Evolutionary conservation across 2,329 filamentous ascomycete genomes (phyloP).

Genomic region (Venturia pyrina): DNA sequence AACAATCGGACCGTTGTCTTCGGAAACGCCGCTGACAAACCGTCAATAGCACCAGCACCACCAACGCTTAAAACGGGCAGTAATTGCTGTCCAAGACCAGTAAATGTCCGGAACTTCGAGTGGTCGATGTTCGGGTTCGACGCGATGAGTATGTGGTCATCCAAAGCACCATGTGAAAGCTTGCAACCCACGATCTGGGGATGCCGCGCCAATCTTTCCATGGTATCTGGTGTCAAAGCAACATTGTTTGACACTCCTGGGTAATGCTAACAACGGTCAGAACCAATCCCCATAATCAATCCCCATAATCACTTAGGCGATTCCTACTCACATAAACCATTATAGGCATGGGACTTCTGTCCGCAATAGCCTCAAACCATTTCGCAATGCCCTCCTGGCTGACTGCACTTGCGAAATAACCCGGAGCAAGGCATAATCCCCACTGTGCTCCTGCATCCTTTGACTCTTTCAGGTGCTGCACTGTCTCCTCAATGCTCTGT

Average conservation of each 20-base stretch:
- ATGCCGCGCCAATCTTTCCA: constrained; percentile 48
- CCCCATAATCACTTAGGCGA: too few species aligned
- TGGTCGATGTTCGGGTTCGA: constrained; percentile 50
- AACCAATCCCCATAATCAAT: constrained; percentile 12
- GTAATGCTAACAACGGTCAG: constrained; percentile 47
- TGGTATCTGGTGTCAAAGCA: constrained; percentile 47
- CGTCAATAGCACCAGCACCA: constrained; percentile 56
- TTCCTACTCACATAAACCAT: constrained; percentile 40
- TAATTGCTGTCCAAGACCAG: constrained; percentile 56
- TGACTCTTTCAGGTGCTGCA: constrained; percentile 47
- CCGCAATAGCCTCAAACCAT: constrained; percentile 54
- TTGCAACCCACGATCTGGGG: constrained; percentile 61
- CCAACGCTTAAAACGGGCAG: constrained; percentile 53
- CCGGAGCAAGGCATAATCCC: constrained; percentile 53
- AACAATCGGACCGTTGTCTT: constrained; percentile 50
- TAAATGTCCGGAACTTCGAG: constrained; percentile 49
- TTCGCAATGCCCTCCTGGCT: constrained; percentile 49
- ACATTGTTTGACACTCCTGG: constrained; percentile 59
- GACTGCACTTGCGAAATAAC: constrained; percentile 53
- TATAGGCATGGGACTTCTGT: constrained; percentile 49
- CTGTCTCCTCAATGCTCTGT: constrained; percentile 51
- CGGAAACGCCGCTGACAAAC: constrained; percentile 55
- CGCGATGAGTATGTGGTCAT: constrained; percentile 52
- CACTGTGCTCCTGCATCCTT: constrained; percentile 49
- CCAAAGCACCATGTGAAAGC: constrained; percentile 57